Evolutionary conservation across 768 basidiomycete species (phyloP), one percentile per base, ranked within the genome.

Genomic region (Pleurotus pulmonarius): DNA sequence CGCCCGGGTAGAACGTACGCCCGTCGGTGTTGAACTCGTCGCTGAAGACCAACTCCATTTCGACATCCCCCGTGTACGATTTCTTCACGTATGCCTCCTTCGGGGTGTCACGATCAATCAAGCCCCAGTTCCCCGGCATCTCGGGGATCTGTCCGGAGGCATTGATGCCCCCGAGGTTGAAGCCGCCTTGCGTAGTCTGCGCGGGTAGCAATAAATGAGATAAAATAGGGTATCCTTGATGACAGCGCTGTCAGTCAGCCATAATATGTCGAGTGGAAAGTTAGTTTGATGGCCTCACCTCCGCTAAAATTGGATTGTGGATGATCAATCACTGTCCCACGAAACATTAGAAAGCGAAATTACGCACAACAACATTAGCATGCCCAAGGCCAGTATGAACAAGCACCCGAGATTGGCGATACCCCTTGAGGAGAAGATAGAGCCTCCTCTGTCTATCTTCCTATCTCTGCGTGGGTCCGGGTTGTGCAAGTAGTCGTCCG

Each of bases 21-120:
- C 89, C 90, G 2, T 88, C 87, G 20, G 65, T 67, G 57, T 92
- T 83, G 68, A 94, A 94, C 73, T 93, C 92, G 65, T 94, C 91
- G 1, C 83, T 86, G 69, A 91, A 94, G 15, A 91, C 83, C 53
- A 89, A 73, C 66, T 64, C 65, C 71, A 76, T 68, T 13, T 75
- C 68, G 37, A 79, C 83, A 46, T 65, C 64, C 1, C 86, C 79
- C 24, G 76, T 67, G 59, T 86, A 85, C 4, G 83, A 80, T 2
- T 77, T 57, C 64, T 84, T 76, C 55, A 80, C 78, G 65, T 73
- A 71, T 3, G 79, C 82, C 9, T 77, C 70, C 59, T 75, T 54
- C 0, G 91, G 92, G 2, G 93, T 95, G 46, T 92, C 85, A 46
- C 75, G 70, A 70, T 94, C 92, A 64, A 94, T 89, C 11, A 91